Evolutionary conservation across 768 basidiomycete species (phyloP).

Genomic region (Hortiboletus flavorubellus): DNA sequence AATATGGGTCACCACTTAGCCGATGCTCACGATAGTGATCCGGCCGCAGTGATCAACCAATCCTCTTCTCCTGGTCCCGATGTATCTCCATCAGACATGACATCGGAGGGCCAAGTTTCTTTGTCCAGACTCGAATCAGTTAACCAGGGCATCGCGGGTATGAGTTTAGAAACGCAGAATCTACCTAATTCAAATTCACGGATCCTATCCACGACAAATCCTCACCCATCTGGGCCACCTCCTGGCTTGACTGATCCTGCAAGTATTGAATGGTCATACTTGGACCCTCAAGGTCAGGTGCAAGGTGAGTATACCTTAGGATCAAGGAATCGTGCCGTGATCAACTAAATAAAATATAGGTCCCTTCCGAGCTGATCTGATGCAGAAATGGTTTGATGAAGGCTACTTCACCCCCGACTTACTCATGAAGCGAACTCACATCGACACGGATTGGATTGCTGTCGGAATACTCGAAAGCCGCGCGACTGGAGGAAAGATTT

Average conservation of each 20-base stretch:
- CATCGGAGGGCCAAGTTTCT: constrained; percentile 7
- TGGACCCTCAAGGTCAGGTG: constrained; percentile 86
- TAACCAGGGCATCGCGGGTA: constrained; percentile 7
- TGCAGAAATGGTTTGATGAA: constrained; percentile 94
- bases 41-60: constrained; percentile 6
- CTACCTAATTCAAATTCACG: constrained; percentile 4
- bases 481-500: constrained; percentile 55
- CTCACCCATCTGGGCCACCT: constrained; percentile 35
- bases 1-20: constrained; percentile 2
- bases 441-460: constrained; percentile 66
- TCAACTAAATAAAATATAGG: constrained; percentile 44
- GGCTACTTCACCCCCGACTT: constrained; percentile 85
- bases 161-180: constrained; percentile 17
- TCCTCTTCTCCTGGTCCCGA: constrained; percentile 11
- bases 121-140: constrained; percentile 9
- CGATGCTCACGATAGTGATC: constrained; percentile 7
- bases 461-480: constrained; percentile 57
- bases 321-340: background rate
- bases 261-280: constrained; percentile 83
- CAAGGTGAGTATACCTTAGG: constrained; percentile 58
- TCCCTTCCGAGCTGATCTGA: constrained; percentile 81
- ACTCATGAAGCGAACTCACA: constrained; percentile 75
- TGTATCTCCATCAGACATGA: constrained; percentile 4
- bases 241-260: constrained; percentile 52
- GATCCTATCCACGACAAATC: constrained; percentile 6